These are phyloP conservation scores for Fusarium virguliforme DNA, from an alignment of 2,329 filamentous ascomycete genomes.

Conservation along the genomic window DNA sequence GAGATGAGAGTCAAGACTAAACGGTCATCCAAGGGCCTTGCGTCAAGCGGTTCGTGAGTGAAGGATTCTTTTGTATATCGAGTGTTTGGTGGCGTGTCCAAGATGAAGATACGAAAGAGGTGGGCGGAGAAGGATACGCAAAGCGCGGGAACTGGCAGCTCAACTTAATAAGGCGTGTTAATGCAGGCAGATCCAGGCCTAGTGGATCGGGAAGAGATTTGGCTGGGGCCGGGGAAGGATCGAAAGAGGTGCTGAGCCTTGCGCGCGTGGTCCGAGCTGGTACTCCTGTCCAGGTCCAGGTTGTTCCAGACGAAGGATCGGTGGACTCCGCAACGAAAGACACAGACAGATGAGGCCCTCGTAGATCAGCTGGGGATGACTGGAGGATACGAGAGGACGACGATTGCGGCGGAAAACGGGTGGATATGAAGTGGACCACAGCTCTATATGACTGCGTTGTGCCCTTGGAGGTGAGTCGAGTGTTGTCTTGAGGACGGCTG, in stretches of 20 bases:
- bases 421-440: neutral
- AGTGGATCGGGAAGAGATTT: slow-evolving; percentile 44
- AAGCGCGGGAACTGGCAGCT: slow-evolving; percentile 37
- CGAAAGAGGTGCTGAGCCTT: slow-evolving; percentile 27
- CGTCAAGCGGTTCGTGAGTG: slow-evolving; percentile 13
- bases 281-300: slow-evolving; percentile 27
- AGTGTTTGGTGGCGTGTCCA: slow-evolving; percentile 7
- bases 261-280: slow-evolving; percentile 27
- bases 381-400: neutral
- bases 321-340: slow-evolving; percentile 15
- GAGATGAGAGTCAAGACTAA: slow-evolving; percentile 8
- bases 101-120: slow-evolving; percentile 22
- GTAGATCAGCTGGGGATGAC: slow-evolving; percentile 2
- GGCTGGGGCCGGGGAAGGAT: slow-evolving; percentile 33
- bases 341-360: neutral
- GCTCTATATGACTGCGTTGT: neutral
- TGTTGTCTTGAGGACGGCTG: slow-evolving; percentile 1
- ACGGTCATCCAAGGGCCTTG: slow-evolving; percentile 15
- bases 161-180: slow-evolving; percentile 37
- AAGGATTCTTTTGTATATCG: slow-evolving; percentile 9
- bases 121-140: slow-evolving; percentile 24
- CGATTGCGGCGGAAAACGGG: neutral
- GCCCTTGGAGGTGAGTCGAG: neutral
- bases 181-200: slow-evolving; percentile 38
- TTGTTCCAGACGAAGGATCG: slow-evolving; percentile 26